Conservation (phyloP, 768 basidiomycete species). For the Tulasnella sp. region DNA sequence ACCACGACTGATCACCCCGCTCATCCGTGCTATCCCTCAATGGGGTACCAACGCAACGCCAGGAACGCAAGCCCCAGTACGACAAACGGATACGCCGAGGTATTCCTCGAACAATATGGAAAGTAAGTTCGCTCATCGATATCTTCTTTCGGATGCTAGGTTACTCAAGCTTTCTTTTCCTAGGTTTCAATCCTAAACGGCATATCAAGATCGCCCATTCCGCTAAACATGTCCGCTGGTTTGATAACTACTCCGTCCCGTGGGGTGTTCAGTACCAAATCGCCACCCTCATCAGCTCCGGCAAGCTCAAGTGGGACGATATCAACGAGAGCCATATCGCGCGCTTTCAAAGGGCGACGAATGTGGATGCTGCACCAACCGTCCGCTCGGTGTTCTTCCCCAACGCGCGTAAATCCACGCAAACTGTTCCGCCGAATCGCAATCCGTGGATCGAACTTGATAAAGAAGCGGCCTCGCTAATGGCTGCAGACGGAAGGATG, state of each 20-base stretch:
- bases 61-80: too few relatives aligned
- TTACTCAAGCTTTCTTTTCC: too few relatives aligned
- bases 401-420: background rate
- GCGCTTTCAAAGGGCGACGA: conserved; percentile 25
- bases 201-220: conserved; percentile 11
- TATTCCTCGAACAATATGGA: too few relatives aligned
- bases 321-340: conserved; percentile 27
- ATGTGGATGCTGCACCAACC: conserved; percentile 26
- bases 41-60: too few relatives aligned
- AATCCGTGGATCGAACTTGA: conserved; percentile 46
- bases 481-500: conserved; percentile 27
- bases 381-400: conserved; percentile 19
- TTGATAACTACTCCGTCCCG: conserved; percentile 28
- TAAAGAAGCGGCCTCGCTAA: conserved; percentile 36
- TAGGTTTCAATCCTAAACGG: too few relatives aligned
- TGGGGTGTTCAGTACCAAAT: conserved; percentile 46
- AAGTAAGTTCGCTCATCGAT: too few relatives aligned
- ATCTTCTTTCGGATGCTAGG: too few relatives aligned
- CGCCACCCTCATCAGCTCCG: conserved; percentile 31
- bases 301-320: conserved; percentile 25
- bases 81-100: too few relatives aligned
- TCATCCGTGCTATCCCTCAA: too few relatives aligned
- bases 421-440: background rate
- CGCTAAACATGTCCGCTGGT: background rate
- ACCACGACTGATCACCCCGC: too few relatives aligned